Evolutionary conservation across 2,329 filamentous ascomycete species (phyloP), one percentile per base, ranked within the genome.

Genomic region (Fusarium virguliforme): DNA sequence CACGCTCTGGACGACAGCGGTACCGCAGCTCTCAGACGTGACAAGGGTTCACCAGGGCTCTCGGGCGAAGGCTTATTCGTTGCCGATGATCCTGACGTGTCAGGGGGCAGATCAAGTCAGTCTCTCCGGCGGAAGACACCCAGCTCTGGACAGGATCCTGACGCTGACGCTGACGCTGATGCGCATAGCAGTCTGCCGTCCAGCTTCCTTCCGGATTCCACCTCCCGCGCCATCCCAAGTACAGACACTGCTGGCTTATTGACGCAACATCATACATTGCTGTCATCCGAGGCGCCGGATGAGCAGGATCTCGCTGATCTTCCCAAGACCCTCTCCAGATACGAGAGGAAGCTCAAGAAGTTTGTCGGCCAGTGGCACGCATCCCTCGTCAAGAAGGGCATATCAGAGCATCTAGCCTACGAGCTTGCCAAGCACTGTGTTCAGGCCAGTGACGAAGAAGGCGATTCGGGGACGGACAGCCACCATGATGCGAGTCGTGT

Each of bases 371-470:
- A 43, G 18, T 43, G 18, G 18, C 18, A 43, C 4, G 8, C 18
- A 43, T 43, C 40, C 40, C 40, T 43, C 40, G 18, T 43, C 18
- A 43, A 43, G 40, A 43, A 43, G 18, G 40, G 40, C 18, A 43
- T 43, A 43, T n/a, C 18, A 4, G 40, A 43, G 9, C 18, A 43
- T 43, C 40, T 43, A 8, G 40, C 40, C 18, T 4, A 24, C 15
- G 18, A 43, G 40, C 40, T 43, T 24, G 18, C 40, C 18, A 43
- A 43, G 22, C 8, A 12, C 18, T 43, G 4, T 43, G 4, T 43
- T n/a, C 8, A 43, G 40, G 40, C 15, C 18, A 43, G 18, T 43
- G 18, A 43, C 18, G 18, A 43, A 43, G 40, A 43, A 43, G 2
- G 40, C 40, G 40, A 43, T 24, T 13, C 18, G 18, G 40, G 40